Percentiles rank a stretch among this genome's conserved stretches.
Conservation (phyloP, 169 alveolate genomes). For the Pseudocohnilembus persalinus region DNA sequence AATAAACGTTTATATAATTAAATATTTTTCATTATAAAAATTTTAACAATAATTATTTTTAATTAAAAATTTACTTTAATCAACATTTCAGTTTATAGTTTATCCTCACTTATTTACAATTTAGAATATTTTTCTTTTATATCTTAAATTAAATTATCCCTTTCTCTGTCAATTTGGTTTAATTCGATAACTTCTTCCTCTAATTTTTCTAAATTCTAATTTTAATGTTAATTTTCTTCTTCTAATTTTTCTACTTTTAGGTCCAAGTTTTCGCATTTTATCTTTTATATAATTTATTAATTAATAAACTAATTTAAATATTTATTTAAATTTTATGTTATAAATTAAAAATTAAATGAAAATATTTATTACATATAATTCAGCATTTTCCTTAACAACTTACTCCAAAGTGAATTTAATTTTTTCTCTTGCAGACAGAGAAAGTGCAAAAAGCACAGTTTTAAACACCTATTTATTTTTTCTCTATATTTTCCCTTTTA, state of each 20-base stretch:
- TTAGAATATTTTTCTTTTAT: neutral
- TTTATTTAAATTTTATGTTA: too few species aligned
- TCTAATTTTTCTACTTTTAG: too few species aligned
- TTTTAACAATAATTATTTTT: too few species aligned
- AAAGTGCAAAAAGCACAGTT: neutral
- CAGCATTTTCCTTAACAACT: neutral
- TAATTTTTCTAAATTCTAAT: neutral
- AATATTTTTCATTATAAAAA: too few species aligned
- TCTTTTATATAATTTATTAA: too few species aligned
- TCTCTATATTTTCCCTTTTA: too few species aligned
- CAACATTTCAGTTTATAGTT: neutral
- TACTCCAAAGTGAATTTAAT: neutral
- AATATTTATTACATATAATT: neutral
- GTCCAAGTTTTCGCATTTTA: neutral
- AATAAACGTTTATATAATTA: too few species aligned
- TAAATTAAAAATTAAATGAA: too few species aligned
- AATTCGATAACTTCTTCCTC: neutral
- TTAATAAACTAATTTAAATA: too few species aligned
- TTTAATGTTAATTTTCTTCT: neutral
- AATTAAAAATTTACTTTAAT: neutral
- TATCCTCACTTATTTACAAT: neutral
- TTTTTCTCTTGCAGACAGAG: neutral
- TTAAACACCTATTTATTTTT: too few species aligned
- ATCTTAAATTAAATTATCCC: neutral
- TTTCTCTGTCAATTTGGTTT: neutral